These are phyloP conservation scores for Naganishia cerealis DNA, from an alignment of 1,284 basidiomycete genomes.

Conservation along the genomic window DNA sequence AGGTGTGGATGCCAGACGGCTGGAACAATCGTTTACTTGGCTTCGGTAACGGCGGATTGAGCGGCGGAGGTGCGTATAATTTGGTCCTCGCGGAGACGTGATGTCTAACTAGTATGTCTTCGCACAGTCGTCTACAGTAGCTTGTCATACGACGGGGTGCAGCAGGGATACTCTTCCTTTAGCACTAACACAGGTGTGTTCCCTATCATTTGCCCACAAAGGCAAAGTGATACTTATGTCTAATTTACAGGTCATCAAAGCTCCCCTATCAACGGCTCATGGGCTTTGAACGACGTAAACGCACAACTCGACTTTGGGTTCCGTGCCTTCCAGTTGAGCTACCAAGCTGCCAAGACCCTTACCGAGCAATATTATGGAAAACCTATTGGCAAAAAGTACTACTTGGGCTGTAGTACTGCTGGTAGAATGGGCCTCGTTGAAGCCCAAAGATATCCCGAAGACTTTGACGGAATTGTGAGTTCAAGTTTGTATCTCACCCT, in stretches of 20 bases:
- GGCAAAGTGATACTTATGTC: neutral
- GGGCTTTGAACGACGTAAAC: conserved; percentile 20
- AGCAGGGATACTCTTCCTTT: conserved; percentile 23
- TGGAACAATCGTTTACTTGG: conserved; percentile 27
- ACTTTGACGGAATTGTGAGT: conserved; percentile 25
- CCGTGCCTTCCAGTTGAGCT: conserved; percentile 23
- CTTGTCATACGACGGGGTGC: conserved; percentile 17
- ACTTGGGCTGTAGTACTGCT: conserved; percentile 23
- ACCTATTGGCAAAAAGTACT: conserved; percentile 16
- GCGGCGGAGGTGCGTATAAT: conserved; percentile 12
- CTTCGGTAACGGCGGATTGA: conserved; percentile 24
- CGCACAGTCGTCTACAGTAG: conserved; percentile 13
- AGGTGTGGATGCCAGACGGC: conserved; percentile 26
- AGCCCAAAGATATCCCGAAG: conserved; percentile 20
- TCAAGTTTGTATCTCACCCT: neutral
- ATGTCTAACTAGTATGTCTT: neutral
- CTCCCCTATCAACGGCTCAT: conserved; percentile 20
- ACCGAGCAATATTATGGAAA: conserved; percentile 17
- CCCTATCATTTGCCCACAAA: neutral
- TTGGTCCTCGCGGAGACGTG: neutral
- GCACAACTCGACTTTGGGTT: conserved; percentile 24
- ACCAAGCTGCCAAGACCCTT: conserved; percentile 18
- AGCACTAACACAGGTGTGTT: conserved; percentile 23
- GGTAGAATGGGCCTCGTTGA: conserved; percentile 16
- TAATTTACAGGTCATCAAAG: conserved; percentile 18